Percentiles rank a stretch among this genome's conserved stretches.
Conservation (phyloP, 345 rosid species). For the Eucalyptus erythrocorys region DNA sequence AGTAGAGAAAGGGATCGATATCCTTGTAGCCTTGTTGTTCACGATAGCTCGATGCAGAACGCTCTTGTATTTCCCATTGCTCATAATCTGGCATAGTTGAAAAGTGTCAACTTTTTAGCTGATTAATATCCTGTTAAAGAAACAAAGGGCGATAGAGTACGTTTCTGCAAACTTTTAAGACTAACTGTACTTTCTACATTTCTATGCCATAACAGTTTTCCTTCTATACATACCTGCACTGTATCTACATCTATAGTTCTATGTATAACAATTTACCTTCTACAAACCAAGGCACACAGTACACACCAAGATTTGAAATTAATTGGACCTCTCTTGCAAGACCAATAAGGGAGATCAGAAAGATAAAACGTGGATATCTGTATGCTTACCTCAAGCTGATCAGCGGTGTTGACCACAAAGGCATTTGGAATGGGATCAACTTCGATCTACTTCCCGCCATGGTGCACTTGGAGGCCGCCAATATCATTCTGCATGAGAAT, state of each 20-base stretch:
- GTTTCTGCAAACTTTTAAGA: neutral
- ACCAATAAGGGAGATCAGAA: neutral
- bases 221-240: neutral
- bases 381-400: neutral
- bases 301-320: neutral
- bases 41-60: neutral
- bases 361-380: neutral
- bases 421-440: slow-evolving; percentile 11
- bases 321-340: neutral
- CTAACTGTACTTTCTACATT: neutral
- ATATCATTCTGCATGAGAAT: slow-evolving; percentile 18
- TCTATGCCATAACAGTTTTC: neutral
- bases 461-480: slow-evolving; percentile 27
- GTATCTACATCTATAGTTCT: neutral
- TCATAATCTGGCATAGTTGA: neutral
- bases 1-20: neutral
- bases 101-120: neutral
- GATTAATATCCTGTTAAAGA: neutral
- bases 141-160: neutral
- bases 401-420: slow-evolving; percentile 16
- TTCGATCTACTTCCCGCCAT: slow-evolving; percentile 25
- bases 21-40: neutral
- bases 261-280: neutral
- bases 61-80: slow-evolving; percentile 1
- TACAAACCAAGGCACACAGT: neutral